phyloP scores from a whole-genome alignment of 2,329 filamentous ascomycete species.

The Aspergillus quadrilineatus region DNA sequence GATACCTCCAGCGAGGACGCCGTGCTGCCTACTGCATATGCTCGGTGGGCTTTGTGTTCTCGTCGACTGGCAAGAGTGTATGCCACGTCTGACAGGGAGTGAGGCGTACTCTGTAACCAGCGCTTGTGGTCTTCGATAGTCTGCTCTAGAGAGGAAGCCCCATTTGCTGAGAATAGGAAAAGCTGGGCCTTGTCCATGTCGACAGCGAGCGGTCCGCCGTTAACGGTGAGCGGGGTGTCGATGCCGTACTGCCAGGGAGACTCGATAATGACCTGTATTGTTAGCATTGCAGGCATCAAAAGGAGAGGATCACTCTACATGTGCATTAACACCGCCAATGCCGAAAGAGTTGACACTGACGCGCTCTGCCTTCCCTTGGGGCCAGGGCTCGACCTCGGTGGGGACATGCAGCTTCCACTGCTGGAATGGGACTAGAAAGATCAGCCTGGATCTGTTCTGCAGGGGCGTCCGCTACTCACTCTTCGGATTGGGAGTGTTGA shows the following conservation, averaged over 20 bases:
- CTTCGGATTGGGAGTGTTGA: conserved; percentile 24
- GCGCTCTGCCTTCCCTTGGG: background rate
- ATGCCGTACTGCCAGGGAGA: background rate
- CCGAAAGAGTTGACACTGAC: conserved; percentile 23
- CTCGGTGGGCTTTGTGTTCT: conserved; percentile 20
- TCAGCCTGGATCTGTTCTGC: too few relatives aligned
- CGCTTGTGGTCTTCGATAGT: background rate
- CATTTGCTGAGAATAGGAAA: conserved; percentile 26
- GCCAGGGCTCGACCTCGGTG: background rate
- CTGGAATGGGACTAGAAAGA: background rate
- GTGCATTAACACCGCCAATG: conserved; percentile 17
- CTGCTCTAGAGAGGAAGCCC: conserved; percentile 19
- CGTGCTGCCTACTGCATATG: conserved; percentile 25
- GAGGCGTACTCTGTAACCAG: too few relatives aligned
- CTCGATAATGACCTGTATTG: background rate
- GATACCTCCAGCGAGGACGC: conserved; percentile 21
- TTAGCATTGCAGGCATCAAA: background rate
- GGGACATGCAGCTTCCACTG: background rate
- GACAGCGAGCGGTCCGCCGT: background rate
- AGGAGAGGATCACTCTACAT: background rate
- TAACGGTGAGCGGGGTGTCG: background rate
- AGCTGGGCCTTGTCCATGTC: conserved; percentile 2
- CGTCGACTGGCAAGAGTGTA: background rate
- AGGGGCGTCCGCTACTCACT: background rate
- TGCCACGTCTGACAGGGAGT: too few relatives aligned